Evolutionary conservation across 495 filamentous ascomycete genomes (phyloP), one percentile per base, ranked within the genome.

Genomic region (Talaromyces borbonicus): DNA sequence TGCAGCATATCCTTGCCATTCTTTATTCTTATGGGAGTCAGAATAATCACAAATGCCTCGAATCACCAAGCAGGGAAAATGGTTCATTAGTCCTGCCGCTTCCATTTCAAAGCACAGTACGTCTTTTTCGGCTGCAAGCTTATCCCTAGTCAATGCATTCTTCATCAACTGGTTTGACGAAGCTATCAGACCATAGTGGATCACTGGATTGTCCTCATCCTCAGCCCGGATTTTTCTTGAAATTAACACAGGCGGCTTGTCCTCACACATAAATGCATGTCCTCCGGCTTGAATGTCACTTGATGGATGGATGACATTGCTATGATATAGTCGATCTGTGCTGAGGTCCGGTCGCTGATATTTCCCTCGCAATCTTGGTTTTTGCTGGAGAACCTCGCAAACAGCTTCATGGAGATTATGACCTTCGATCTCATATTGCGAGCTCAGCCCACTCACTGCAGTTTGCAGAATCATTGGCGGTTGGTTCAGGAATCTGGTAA

Each of bases 71-170:
- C 62, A 67, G 1, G 61, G 62, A 41, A 67, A 61, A 19, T 47
- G 8, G 26, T 63, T 55, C 52, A 59, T 59, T 15, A 63, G 30
- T 1, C 60, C 60, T n/a, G 59, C 56, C 8, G 59, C 60, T 47
- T 68, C 64, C 60, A 65, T 68, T 43, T 48, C 18, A 51, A 63
- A 63, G 27, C 54, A 65, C 9, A 63, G 19, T 11, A 62, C 58
- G 26, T 40, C 50, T 31, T 59, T 57, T 30, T 65, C 58, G n/a
- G 49, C 56, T 11, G 60, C 59, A 49, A 68, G 47, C 39, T 39
- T 49, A 24, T 58, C 54, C n/a, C 56, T 51, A n/a, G 31, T 26
- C 20, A 47, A 37, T 12, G 48, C 51, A 49, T 54, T 41, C 25
- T 53, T 53, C 20, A 55, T 52, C 24, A 54, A 26, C 30, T 26